Base-by-base conservation (phyloP, 371 early-diverging fungal genomes). In the Actinomucor elegans region DNA sequence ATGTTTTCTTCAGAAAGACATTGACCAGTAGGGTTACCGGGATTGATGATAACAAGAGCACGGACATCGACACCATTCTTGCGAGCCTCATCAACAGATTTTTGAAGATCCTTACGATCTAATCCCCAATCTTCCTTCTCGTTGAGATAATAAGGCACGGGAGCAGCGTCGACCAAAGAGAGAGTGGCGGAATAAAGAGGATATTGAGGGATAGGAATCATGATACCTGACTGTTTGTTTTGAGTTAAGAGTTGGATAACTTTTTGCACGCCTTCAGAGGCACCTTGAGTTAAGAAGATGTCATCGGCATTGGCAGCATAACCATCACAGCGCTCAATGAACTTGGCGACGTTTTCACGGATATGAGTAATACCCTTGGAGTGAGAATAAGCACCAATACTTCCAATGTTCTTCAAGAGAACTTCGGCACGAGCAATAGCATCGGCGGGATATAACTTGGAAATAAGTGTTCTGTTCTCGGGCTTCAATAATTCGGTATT, bases 151-250 rank as follows among this genome's bases (percentile, higher is more conserved):
- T 98, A 98, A 1, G 89, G 94, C 5, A 97, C 96, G 21, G 90
- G 85, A 4, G 80, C 72, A 4, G 92, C 97, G 60, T 89, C 77
- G 50, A 87, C 82, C 21, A 94, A 73, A 0, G 93, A 77, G 26
- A 97, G 78, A 0, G 93, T 87, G n/a, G 98, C 99, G n/a, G 95
- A 91, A 74, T 98, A 98, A 24, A 98, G 86, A 15, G 99, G 99
- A 60, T 98, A 98, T 66, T 98, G 99, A 15, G 99, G 99, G 48
- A 97, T 95, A 15, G 99, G 99, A 14, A 97, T 96, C 94, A 97
- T 90, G 61, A 97, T 81, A 27, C 97, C 98, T 15, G 94, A 91
- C 29, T 89, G 80, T 27, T 70, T 52, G 64, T 90, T 69, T 38
- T 89, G 66, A 4, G 94, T 90, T 32, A 97, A 65, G 50, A 92